These are phyloP conservation scores for Aspergillus tamarii DNA, from an alignment of 2,329 filamentous ascomycete species.

Conservation along the genomic window DNA sequence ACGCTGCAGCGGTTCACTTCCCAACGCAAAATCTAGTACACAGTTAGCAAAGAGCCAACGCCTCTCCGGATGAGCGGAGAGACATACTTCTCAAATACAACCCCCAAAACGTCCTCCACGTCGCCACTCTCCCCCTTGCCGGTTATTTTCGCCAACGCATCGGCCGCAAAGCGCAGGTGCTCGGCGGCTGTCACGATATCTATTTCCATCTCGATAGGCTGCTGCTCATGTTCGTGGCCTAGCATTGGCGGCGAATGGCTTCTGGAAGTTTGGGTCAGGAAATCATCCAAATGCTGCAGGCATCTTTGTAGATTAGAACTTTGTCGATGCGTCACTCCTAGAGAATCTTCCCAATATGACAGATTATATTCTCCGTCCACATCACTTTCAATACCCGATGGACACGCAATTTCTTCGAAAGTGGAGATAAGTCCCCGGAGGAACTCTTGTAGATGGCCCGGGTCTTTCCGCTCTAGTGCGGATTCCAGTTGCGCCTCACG, in stretches of 20 bases:
- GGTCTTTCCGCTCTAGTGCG: slow-evolving; percentile 44
- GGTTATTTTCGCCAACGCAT: slow-evolving; percentile 82
- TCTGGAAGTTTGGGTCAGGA: slow-evolving; percentile 61
- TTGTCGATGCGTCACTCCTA: slow-evolving; percentile 90
- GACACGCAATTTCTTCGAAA: slow-evolving; percentile 59
- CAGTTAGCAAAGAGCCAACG: slow-evolving; percentile 18
- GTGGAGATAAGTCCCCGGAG: slow-evolving; percentile 67
- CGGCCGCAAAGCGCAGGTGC: slow-evolving; percentile 78
- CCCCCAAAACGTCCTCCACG: slow-evolving; percentile 92
- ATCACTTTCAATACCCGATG: slow-evolving; percentile 37
- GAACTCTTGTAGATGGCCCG: slow-evolving; percentile 70
- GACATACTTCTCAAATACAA: slow-evolving; percentile 93
- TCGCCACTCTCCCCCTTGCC: slow-evolving; percentile 83
- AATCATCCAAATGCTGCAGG: slow-evolving; percentile 70
- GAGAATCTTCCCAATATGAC: slow-evolving; percentile 75
- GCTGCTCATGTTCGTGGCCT: slow-evolving; percentile 19
- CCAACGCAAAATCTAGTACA: slow-evolving; percentile 56
- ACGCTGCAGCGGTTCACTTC: slow-evolving; percentile 15
- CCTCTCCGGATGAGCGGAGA: slow-evolving; percentile 10
- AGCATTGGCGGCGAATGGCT: slow-evolving; percentile 15
- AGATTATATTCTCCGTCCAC: slow-evolving; percentile 55
- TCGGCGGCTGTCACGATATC: slow-evolving; percentile 93
- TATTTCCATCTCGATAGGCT: slow-evolving; percentile 43
- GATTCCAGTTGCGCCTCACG: slow-evolving; percentile 53
- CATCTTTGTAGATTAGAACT: slow-evolving; percentile 77